Base-by-base conservation (phyloP, 2,329 filamentous ascomycete species). In the Paracoccidioides brasiliensis region DNA sequence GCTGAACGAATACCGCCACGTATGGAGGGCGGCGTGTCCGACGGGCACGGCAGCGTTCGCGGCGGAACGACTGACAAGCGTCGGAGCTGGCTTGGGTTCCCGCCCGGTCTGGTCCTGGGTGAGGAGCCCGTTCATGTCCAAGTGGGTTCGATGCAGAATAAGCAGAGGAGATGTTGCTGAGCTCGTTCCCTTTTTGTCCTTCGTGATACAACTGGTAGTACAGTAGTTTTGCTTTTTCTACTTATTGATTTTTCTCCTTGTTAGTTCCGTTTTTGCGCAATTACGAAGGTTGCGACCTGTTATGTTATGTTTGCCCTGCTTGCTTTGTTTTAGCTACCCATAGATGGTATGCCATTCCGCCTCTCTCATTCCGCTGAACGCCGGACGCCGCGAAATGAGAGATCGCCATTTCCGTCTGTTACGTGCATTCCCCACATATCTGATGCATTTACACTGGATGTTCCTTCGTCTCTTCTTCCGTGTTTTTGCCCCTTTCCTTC, bases 81-180 rank as follows among this genome's bases (percentile, higher is more conserved):
- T 61, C 73, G 80, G 60, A 85, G 82, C 66, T 86, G 83, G 83
- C 69, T 86, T 51, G 80, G 81, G 0, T 77, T 84, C 59, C 77
- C 80, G 2, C 75, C 71, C 60, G 71, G 72, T 68, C 63, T 67
- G 70, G 66, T 62, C 41, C 63, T 68, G 42, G 68, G 67, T 3
- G 70, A 70, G 33, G 67, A 66, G 8, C 61, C 56, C 22, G 62
- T 61, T 22, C 59, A 57, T 43, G 63, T 65, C 44, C 63, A 68
- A 57, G 65, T 67, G 44, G 67, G 65, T 52, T 65, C 64, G 53
- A 66, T 60, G 41, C 67, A 65, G 60, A 65, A 61, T 58, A 67
- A 42, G 30, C 59, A 66, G 54, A 66, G 68, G n/a, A 64, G 65
- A 55, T 75, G 74, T 56, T 76, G 74, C 63, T 75, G 62, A 71